Percentiles rank a stretch among this genome's conserved stretches.
Conservation (phyloP, 306 rosid species). For the Fragaria iinumae region DNA sequence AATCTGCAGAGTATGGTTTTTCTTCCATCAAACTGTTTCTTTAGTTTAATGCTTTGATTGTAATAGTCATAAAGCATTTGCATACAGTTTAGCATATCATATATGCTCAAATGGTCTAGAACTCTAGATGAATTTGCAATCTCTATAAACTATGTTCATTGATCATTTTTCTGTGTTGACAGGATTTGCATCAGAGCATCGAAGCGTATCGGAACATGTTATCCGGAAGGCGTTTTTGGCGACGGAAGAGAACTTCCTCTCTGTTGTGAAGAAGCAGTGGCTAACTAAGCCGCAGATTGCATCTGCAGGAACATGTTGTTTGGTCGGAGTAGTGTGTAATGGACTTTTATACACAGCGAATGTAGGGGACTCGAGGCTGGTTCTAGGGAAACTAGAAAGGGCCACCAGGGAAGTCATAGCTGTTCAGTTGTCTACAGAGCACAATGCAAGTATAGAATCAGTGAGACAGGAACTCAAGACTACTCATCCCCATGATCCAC, state of each 20-base stretch:
- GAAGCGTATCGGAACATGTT: constrained; percentile 58
- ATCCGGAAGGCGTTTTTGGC: constrained; percentile 58
- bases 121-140: background rate
- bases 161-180: constrained; percentile 13
- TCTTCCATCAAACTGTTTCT: background rate
- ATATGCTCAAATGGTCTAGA: background rate
- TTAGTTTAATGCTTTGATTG: background rate
- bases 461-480: constrained; percentile 63
- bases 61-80: background rate
- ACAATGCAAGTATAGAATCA: constrained; percentile 64
- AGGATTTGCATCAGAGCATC: constrained; percentile 60
- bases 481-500: constrained; percentile 62
- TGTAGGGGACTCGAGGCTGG: constrained; percentile 73
- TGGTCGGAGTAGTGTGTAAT: constrained; percentile 69
- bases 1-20: constrained; percentile 65
- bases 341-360: constrained; percentile 66
- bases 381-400: constrained; percentile 60
- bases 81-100: background rate
- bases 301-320: constrained; percentile 69
- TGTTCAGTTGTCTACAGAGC: constrained; percentile 71
- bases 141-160: constrained; percentile 7
- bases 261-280: constrained; percentile 70
- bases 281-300: constrained; percentile 63
- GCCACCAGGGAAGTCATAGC: constrained; percentile 64
- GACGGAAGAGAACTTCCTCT: constrained; percentile 73